Conservation (phyloP, 2,329 filamentous ascomycete genomes). For the Talaromyces sp. region DNA sequence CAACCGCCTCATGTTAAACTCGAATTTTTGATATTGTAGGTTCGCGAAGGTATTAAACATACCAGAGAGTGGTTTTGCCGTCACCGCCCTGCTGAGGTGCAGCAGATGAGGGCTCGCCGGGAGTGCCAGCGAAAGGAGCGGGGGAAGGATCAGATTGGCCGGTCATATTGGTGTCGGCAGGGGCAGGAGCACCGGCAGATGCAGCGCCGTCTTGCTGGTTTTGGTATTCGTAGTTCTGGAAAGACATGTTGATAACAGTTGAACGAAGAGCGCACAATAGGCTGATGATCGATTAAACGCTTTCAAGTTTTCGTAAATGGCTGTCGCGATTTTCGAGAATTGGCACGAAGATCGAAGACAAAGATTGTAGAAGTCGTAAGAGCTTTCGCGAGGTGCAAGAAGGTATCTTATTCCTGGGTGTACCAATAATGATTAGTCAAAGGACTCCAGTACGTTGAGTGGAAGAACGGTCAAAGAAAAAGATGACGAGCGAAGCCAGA, state of each 20-base stretch:
- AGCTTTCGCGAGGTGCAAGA: constrained; percentile 25
- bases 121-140: constrained; percentile 49
- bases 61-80: constrained; percentile 57
- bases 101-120: constrained; percentile 41
- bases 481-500: neutral
- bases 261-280: constrained; percentile 3
- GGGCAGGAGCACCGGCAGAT: constrained; percentile 45
- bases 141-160: constrained; percentile 56
- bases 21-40: constrained; percentile 20
- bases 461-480: neutral
- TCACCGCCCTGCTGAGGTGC: constrained; percentile 52
- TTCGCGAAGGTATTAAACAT: constrained; percentile 24
- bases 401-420: constrained; percentile 15
- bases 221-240: constrained; percentile 64
- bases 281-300: constrained; percentile 4
- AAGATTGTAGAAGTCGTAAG: constrained; percentile 25
- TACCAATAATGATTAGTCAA: constrained; percentile 18
- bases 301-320: constrained; percentile 12
- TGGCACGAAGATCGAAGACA: constrained; percentile 38
- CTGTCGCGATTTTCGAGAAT: constrained; percentile 30
- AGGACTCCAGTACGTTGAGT: neutral
- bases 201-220: constrained; percentile 57
- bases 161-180: constrained; percentile 54
- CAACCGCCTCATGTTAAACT: constrained; percentile 18
- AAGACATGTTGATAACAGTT: constrained; percentile 45